Evolutionary conservation across 179 eudicot species (phyloP).

Genomic region (Carnegiea gigantea): DNA sequence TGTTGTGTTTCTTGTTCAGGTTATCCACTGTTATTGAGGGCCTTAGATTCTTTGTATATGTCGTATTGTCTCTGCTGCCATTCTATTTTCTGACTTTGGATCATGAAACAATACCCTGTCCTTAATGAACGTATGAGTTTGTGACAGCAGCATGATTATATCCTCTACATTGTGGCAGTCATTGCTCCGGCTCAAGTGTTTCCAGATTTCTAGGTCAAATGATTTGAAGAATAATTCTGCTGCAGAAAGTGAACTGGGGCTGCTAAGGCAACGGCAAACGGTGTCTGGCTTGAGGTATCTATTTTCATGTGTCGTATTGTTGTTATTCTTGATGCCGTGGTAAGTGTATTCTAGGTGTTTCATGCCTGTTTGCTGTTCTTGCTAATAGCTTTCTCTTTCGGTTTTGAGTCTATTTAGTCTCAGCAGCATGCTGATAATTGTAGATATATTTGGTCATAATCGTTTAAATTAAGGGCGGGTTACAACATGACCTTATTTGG

Average conservation of each 20-base stretch:
- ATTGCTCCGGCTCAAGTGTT: constrained; percentile 60
- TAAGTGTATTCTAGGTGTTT: not conserved
- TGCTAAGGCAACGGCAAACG: constrained; percentile 70
- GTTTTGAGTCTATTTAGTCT: not conserved
- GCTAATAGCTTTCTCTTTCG: not conserved
- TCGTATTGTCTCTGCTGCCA: not conserved
- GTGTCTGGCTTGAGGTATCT: constrained; percentile 77
- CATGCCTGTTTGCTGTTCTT: not conserved
- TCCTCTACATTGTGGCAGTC: constrained; percentile 45
- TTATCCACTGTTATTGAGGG: not conserved
- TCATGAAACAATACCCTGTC: not conserved
- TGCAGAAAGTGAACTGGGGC: constrained; percentile 76
- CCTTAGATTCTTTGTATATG: not conserved
- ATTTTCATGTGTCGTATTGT: not conserved
- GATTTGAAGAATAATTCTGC: constrained; percentile 44
- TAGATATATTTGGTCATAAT: too few relatives aligned
- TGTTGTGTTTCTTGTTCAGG: not conserved
- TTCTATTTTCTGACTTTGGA: not conserved
- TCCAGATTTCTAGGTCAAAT: constrained; percentile 49
- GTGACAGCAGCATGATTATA: not conserved
- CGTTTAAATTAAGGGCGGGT: too few relatives aligned
- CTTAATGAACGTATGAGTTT: not conserved
- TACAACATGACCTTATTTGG: too few relatives aligned
- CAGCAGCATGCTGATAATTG: too few relatives aligned
- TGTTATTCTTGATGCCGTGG: not conserved